phyloP scores from a whole-genome alignment of 306 rosid species.

The Prinsepia uniflora region DNA sequence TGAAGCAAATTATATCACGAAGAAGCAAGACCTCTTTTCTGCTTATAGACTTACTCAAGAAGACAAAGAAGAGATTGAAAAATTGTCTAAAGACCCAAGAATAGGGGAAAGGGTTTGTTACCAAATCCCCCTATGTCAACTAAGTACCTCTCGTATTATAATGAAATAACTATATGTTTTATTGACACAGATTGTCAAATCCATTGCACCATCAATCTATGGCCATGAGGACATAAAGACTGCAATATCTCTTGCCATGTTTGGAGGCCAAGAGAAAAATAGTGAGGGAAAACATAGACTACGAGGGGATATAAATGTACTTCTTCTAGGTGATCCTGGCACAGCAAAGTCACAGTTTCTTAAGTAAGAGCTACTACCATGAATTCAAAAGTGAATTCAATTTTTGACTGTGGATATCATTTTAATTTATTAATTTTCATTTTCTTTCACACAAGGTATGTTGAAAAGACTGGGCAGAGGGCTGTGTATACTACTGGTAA shows the following conservation, averaged over 20 bases:
- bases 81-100: slow-evolving; percentile 82
- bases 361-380: slow-evolving; percentile 52
- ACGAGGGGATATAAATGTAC: slow-evolving; percentile 93
- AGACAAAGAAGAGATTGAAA: slow-evolving; percentile 82
- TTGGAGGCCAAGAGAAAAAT: slow-evolving; percentile 96
- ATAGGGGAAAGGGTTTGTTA: slow-evolving; percentile 90
- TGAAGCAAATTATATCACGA: slow-evolving; percentile 85
- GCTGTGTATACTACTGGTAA: slow-evolving; percentile 99
- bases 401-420: background rate
- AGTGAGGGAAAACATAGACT: slow-evolving; percentile 83
- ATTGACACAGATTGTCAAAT: slow-evolving; percentile 65
- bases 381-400: slow-evolving; percentile 7
- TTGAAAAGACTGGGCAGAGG: slow-evolving; percentile 96
- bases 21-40: slow-evolving; percentile 95
- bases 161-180: slow-evolving; percentile 12
- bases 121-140: background rate
- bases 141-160: background rate
- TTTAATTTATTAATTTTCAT: slow-evolving; percentile 4
- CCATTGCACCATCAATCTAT: slow-evolving; percentile 96
- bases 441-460: slow-evolving; percentile 48
- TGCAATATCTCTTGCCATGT: slow-evolving; percentile 95
- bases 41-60: slow-evolving; percentile 95
- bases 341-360: slow-evolving; percentile 99
- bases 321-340: slow-evolving; percentile 96
- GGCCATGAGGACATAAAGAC: slow-evolving; percentile 95